These are phyloP conservation scores for Kernera saxatilis DNA, from an alignment of 345 rosid genomes.

Conservation along the genomic window DNA sequence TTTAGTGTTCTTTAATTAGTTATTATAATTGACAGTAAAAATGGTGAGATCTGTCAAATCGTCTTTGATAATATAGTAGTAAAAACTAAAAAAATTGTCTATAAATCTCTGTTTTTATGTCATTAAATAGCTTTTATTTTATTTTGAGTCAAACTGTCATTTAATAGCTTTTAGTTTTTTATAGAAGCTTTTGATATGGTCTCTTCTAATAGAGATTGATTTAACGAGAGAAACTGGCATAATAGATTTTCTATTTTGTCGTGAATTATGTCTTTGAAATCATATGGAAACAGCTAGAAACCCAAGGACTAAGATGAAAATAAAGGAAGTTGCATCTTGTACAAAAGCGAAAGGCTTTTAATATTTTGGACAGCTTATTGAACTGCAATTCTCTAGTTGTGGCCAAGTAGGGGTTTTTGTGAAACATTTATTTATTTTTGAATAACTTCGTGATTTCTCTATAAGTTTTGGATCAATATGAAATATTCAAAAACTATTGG, in stretches of 20 bases:
- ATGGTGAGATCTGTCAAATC: neutral
- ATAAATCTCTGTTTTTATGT: too few species aligned
- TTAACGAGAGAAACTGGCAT: neutral
- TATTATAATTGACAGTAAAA: neutral
- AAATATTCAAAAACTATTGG: conserved; percentile 1
- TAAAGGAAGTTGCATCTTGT: neutral
- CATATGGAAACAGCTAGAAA: neutral
- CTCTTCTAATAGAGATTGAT: neutral
- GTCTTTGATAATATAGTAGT: neutral
- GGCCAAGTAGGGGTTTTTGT: neutral
- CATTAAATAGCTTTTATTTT: too few species aligned
- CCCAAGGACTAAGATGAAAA: neutral
- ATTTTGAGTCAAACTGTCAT: too few species aligned
- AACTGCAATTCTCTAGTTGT: too few species aligned
- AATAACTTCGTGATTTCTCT: neutral
- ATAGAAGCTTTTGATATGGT: too few species aligned
- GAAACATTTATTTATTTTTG: neutral
- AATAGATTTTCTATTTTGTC: neutral
- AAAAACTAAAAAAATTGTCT: too few species aligned
- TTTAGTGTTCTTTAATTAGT: neutral
- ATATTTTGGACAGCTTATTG: too few species aligned
- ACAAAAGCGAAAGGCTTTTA: too few species aligned
- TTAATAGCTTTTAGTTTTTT: neutral
- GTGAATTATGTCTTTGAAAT: neutral
- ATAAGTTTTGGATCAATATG: neutral